phyloP scores from a whole-genome alignment of 164 flowering plant genomes.

The Houttuynia cordata region DNA sequence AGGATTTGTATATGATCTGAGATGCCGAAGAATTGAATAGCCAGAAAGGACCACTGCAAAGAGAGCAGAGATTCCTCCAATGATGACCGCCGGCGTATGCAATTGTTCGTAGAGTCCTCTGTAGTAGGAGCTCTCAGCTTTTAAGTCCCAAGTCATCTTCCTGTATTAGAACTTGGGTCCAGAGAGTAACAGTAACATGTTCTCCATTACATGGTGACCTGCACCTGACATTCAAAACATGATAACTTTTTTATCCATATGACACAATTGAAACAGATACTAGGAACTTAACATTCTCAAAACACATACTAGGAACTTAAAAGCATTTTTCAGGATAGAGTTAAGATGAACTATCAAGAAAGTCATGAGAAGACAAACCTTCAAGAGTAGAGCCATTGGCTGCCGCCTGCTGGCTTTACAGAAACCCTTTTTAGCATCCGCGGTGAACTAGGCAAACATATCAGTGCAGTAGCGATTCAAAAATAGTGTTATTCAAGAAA shows the following conservation, averaged over 20 bases:
- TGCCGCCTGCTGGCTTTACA: too few species aligned
- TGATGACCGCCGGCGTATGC: constrained; percentile 36
- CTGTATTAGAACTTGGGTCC: neutral
- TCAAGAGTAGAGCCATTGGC: too few species aligned
- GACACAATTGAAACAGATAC: neutral
- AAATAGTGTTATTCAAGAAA: too few species aligned
- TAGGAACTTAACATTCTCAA: too few species aligned
- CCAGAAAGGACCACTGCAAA: constrained; percentile 48
- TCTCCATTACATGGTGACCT: neutral
- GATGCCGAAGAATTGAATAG: constrained; percentile 57
- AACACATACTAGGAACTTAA: too few species aligned
- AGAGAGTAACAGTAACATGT: neutral
- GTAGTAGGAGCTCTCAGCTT: constrained; percentile 2
- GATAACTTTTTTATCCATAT: neutral
- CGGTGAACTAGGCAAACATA: too few species aligned
- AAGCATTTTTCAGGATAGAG: too few species aligned
- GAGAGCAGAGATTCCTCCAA: constrained; percentile 42
- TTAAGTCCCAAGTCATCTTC: neutral
- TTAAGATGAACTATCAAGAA: too few species aligned
- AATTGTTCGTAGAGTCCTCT: constrained; percentile 27
- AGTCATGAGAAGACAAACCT: too few species aligned
- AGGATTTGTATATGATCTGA: constrained; percentile 72
- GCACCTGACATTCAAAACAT: neutral
- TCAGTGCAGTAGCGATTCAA: too few species aligned
- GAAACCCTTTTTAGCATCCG: too few species aligned